Evolutionary conservation across 148 eudicot species (phyloP).

Genomic region (Pouteria glomerata): DNA sequence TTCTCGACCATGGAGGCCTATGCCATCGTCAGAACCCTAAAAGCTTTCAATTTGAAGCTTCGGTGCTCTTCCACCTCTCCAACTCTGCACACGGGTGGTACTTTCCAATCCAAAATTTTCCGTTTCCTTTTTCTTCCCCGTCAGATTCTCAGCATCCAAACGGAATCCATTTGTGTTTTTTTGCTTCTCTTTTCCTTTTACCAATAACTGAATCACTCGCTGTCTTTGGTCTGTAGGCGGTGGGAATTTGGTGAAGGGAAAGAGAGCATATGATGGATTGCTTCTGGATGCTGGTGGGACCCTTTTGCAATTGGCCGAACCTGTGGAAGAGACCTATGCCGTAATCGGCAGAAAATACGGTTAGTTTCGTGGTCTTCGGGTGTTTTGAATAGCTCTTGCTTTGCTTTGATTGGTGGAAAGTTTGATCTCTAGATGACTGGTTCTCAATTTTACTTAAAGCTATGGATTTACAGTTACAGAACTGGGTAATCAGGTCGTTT

Average conservation of each 20-base stretch:
- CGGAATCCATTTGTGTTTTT: neutral
- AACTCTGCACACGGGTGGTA: slow-evolving; percentile 39
- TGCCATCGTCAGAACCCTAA: slow-evolving; percentile 27
- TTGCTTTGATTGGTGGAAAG: neutral
- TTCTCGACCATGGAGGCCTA: slow-evolving; percentile 42
- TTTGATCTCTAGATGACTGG: neutral
- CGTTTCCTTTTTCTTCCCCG: neutral
- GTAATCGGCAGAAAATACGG: slow-evolving; percentile 77
- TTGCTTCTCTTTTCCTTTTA: neutral
- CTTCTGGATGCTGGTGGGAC: slow-evolving; percentile 97
- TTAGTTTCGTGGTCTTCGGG: slow-evolving; percentile 8
- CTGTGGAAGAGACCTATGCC: slow-evolving; percentile 78
- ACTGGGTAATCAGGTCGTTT: neutral
- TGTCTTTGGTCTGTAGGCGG: slow-evolving; percentile 27
- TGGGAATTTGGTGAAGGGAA: slow-evolving; percentile 30
- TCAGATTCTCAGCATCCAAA: neutral
- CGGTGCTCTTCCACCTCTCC: slow-evolving; percentile 36
- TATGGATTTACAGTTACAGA: neutral
- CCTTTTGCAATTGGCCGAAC: slow-evolving; percentile 74
- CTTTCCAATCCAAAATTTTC: neutral
- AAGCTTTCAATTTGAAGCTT: slow-evolving; percentile 25
- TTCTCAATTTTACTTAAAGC: neutral
- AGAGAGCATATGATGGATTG: slow-evolving; percentile 75
- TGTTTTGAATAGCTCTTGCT: neutral
- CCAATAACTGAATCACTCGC: neutral